These are phyloP conservation scores for Phaeosphaeria sp. DNA, from an alignment of 2,329 filamentous ascomycete genomes.

Conservation along the genomic window DNA sequence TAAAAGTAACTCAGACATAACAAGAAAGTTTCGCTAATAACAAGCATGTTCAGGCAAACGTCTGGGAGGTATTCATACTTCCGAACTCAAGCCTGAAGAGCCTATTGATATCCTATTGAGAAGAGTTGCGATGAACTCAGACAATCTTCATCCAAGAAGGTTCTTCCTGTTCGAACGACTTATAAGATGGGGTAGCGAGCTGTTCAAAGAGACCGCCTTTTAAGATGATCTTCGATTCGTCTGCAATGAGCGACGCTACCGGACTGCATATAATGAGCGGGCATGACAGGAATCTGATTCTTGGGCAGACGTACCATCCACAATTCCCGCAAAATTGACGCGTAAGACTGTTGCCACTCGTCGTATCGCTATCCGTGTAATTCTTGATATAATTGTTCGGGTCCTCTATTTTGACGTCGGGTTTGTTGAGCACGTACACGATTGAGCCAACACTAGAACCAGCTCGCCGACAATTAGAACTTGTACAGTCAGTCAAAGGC, in stretches of 20 bases:
- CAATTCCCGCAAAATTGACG: slow-evolving; percentile 40
- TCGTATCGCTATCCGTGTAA: slow-evolving; percentile 37
- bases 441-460: slow-evolving; percentile 29
- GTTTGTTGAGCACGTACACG: slow-evolving; percentile 28
- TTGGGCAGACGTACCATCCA: slow-evolving; percentile 23
- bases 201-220: slow-evolving; percentile 38
- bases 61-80: too few relatives aligned
- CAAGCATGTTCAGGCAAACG: too few relatives aligned
- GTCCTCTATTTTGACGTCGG: slow-evolving; percentile 29
- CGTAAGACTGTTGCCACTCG: slow-evolving; percentile 32
- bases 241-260: slow-evolving; percentile 19
- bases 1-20: too few relatives aligned
- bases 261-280: slow-evolving; percentile 24
- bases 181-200: slow-evolving; percentile 16
- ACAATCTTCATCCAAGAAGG: slow-evolving; percentile 31
- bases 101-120: too few relatives aligned
- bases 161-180: slow-evolving; percentile 26
- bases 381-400: slow-evolving; percentile 25
- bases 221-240: slow-evolving; percentile 25
- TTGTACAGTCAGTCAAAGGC: slow-evolving; percentile 7
- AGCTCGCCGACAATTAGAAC: slow-evolving; percentile 39
- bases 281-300: not conserved
- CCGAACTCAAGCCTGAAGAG: too few relatives aligned
- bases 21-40: too few relatives aligned
- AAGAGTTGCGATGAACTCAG: slow-evolving; percentile 21